Conservation (phyloP, 371 early-diverging fungal genomes). For the Gilbertella persicaria region DNA sequence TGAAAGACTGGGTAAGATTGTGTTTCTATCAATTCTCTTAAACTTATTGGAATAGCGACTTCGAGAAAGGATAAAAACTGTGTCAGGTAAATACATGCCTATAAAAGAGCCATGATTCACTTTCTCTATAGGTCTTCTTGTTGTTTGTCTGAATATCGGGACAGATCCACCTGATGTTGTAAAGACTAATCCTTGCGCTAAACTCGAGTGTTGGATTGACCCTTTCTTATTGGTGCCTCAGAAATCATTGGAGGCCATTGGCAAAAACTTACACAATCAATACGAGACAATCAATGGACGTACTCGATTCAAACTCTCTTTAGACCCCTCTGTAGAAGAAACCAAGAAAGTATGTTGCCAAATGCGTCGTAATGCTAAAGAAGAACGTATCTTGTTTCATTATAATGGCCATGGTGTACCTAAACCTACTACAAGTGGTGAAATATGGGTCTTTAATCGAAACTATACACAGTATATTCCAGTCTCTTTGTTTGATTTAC, state of each 20-base stretch:
- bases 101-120: not conserved
- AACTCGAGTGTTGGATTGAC: slow-evolving; percentile 95
- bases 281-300: slow-evolving; percentile 91
- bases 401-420: slow-evolving; percentile 99
- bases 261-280: slow-evolving; percentile 87
- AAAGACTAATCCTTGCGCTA: slow-evolving; percentile 87
- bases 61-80: slow-evolving; percentile 51
- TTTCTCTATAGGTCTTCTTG: slow-evolving; percentile 57
- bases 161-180: slow-evolving; percentile 94
- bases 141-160: slow-evolving; percentile 95
- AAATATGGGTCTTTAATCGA: slow-evolving; percentile 98
- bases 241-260: slow-evolving; percentile 87
- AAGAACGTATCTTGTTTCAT: slow-evolving; percentile 93
- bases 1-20: slow-evolving; percentile 47
- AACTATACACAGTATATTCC: slow-evolving; percentile 98
- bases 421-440: slow-evolving; percentile 92
- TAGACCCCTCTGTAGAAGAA: slow-evolving; percentile 93
- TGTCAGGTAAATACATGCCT: slow-evolving; percentile 35
- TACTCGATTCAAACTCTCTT: slow-evolving; percentile 81
- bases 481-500: slow-evolving; percentile 86
- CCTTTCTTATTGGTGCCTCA: slow-evolving; percentile 79
- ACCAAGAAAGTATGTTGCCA: slow-evolving; percentile 85
- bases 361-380: slow-evolving; percentile 85
- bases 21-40: not conserved
- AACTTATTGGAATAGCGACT: slow-evolving; percentile 30